A percentile compares a stretch with the other conserved stretches of the same genome.
phyloP scores from a whole-genome alignment of 305 asterid species.

The Nicotiana rustica region DNA sequence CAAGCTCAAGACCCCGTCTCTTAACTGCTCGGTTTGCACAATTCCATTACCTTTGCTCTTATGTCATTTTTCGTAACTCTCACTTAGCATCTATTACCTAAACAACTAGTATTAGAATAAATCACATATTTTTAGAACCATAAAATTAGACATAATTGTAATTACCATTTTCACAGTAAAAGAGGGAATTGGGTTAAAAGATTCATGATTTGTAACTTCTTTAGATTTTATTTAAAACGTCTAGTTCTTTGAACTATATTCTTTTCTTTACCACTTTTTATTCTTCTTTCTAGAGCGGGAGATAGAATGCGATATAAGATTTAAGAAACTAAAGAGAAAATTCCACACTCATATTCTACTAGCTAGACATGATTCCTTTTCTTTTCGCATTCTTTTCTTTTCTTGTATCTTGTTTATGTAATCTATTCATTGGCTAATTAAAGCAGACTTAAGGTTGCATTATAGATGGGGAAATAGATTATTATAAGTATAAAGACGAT shows the following conservation, averaged over 20 bases:
- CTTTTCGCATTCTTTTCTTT: not conserved
- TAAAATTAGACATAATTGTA: too few relatives aligned
- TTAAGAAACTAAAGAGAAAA: conserved; percentile 35
- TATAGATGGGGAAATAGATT: not conserved
- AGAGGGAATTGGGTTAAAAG: not conserved
- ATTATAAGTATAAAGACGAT: conserved; percentile 8
- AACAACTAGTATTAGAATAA: too few relatives aligned
- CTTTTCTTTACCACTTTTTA: not conserved
- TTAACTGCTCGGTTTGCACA: too few relatives aligned
- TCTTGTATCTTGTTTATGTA: not conserved
- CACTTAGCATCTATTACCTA: too few relatives aligned
- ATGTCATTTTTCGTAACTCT: too few relatives aligned
- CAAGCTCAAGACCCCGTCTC: too few relatives aligned
- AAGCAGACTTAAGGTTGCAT: conserved; percentile 24
- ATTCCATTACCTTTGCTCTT: too few relatives aligned
- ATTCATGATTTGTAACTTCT: conserved; percentile 9
- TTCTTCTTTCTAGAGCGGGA: conserved; percentile 31
- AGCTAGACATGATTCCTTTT: not conserved
- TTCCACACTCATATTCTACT: conserved; percentile 27
- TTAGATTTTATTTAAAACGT: not conserved
- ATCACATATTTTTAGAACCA: too few relatives aligned
- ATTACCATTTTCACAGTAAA: too few relatives aligned
- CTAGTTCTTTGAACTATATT: not conserved
- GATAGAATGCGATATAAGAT: conserved; percentile 32
- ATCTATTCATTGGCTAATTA: not conserved